phyloP scores from a whole-genome alignment of 139 green algal species.

The Desmodesmus armatus region DNA sequence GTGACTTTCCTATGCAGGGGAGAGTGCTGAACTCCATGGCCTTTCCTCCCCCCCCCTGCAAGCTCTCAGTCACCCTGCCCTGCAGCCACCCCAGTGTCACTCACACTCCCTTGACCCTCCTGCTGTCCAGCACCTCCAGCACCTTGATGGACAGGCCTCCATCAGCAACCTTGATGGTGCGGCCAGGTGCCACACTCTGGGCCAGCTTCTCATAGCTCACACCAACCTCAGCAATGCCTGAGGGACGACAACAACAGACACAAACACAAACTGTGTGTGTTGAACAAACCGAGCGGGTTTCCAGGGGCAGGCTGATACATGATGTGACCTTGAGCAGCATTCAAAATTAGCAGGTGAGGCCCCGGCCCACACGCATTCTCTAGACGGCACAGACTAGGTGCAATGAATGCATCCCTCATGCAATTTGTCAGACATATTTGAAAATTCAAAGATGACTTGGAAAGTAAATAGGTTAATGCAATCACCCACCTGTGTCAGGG shows the following conservation, averaged over 20 bases:
- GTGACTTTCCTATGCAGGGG: too few relatives aligned
- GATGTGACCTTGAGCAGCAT: neutral
- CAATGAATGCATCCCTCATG: too few relatives aligned
- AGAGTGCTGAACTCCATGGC: too few relatives aligned
- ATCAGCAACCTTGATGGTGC: slow-evolving; percentile 74
- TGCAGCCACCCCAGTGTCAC: too few relatives aligned
- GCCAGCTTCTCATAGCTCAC: slow-evolving; percentile 73
- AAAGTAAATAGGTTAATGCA: neutral
- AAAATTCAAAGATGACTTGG: neutral
- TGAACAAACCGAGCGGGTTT: too few relatives aligned
- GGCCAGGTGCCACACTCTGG: slow-evolving; percentile 61
- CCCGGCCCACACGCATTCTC: neutral
- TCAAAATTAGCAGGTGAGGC: too few relatives aligned
- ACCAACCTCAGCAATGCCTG: slow-evolving; percentile 58
- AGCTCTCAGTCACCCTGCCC: too few relatives aligned
- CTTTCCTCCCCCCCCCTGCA: too few relatives aligned
- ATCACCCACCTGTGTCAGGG: slow-evolving; percentile 39
- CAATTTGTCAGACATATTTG: neutral
- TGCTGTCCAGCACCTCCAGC: slow-evolving; percentile 57
- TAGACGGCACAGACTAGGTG: too few relatives aligned
- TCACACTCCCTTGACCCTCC: slow-evolving; percentile 56
- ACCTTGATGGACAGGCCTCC: slow-evolving; percentile 62
- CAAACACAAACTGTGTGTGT: too few relatives aligned
- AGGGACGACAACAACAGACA: neutral
- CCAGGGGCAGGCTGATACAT: too few relatives aligned